Evolutionary conservation across 2,329 filamentous ascomycete species (phyloP), one percentile per base, ranked within the genome.

Genomic region (Endocalyx cinctus): DNA sequence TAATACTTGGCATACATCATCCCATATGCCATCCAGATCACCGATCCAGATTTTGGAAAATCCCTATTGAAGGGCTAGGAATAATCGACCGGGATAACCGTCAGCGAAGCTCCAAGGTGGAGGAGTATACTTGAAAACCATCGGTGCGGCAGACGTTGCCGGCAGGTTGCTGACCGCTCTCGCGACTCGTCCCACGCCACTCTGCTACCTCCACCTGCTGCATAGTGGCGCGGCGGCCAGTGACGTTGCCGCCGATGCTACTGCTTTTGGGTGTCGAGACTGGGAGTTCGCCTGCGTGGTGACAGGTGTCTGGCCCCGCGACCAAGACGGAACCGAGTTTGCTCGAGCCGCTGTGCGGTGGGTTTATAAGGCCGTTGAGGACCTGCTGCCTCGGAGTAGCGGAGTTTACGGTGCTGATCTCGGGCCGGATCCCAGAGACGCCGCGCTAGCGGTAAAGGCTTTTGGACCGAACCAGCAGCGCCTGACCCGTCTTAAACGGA

Each of bases 241-340:
- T 27, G 60, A 77, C 17, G 43, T 71, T 12, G 46, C 55, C 2
- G 41, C 55, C 5, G 54, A 69, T 41, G 63, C 61, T 17, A 74
- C 70, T 37, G 76, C 77, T 33, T 82, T 82, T 34, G 76, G 78
- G 27, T 79, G 70, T 59, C 71, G 77, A 54, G 65, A 76, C 50
- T 82, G 77, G 77, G 64, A 74, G 19, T 82, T 72, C 58, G 77
- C 77, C 28, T 82, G 77, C 44, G 72, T 82, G 5, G 48, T 83
- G 26, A 82, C 77, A 5, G 77, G 73, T 17, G 69, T 79, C 37
- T 82, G 77, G 77, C 60, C 62, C 3, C 70, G 74, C 12, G 60
- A 70, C 8, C 50, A 72, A 52, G 72, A 78, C 41, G 63, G 51
- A 27, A 69, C 62, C 0, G 52, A 59, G 28, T 25, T 42, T 10